Evolutionary conservation across 1,284 basidiomycete genomes (phyloP).

Genomic region (Golubevia sp.): DNA sequence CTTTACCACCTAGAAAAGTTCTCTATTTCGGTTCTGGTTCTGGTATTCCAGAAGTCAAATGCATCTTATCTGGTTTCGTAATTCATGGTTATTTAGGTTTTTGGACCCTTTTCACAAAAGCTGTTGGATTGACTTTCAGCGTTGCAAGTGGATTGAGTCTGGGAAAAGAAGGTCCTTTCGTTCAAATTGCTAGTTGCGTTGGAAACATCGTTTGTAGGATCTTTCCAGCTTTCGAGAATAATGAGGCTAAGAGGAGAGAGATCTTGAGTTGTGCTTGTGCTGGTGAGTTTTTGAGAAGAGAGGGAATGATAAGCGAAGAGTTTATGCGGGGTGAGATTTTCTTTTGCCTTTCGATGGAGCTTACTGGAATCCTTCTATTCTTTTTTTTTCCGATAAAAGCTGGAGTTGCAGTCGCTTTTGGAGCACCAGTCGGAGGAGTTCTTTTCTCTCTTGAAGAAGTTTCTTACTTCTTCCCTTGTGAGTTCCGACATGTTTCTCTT

Average conservation of each 20-base stretch:
- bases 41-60: conserved; percentile 96
- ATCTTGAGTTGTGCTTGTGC: conserved; percentile 80
- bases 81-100: conserved; percentile 95
- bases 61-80: conserved; percentile 93
- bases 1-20: conserved; percentile 64
- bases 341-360: conserved; percentile 44
- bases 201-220: conserved; percentile 91
- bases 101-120: conserved; percentile 87
- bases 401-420: conserved; percentile 71
- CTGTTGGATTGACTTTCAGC: conserved; percentile 82
- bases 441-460: conserved; percentile 63
- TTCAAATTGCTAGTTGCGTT: conserved; percentile 91
- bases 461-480: conserved; percentile 59
- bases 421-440: conserved; percentile 67
- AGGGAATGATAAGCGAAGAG: neutral
- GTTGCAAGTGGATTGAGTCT: conserved; percentile 88
- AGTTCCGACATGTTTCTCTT: neutral
- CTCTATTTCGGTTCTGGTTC: conserved; percentile 79
- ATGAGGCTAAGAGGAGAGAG: conserved; percentile 88
- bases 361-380: conserved; percentile 4
- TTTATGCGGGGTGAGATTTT: conserved; percentile 68
- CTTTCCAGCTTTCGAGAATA: conserved; percentile 73
- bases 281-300: neutral
- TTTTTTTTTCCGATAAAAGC: conserved; percentile 63
- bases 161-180: conserved; percentile 92